Percentiles rank a stretch among this genome's conserved stretches.
phyloP scores from a whole-genome alignment of 2,329 filamentous ascomycete genomes.

The Myriosclerotinia curreyana region DNA sequence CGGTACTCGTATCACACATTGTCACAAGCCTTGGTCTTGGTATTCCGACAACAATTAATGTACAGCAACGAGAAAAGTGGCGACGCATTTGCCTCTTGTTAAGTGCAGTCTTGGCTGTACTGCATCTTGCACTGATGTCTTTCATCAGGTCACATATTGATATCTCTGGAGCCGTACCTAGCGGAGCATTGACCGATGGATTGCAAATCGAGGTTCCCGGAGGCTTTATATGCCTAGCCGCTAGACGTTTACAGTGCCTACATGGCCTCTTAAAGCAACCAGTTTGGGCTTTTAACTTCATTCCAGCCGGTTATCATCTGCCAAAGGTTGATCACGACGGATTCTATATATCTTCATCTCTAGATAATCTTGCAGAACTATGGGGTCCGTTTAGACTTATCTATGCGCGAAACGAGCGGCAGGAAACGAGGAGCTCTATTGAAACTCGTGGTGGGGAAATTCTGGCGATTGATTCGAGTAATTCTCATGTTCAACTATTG shows the following conservation, averaged over 20 bases:
- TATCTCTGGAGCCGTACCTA: not conserved
- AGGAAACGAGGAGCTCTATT: not conserved
- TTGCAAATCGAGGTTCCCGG: not conserved
- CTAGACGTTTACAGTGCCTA: not conserved
- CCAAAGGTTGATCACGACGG: not conserved
- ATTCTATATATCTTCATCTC: not conserved
- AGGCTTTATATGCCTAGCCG: not conserved
- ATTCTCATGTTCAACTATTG: not conserved
- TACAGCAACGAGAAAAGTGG: not conserved
- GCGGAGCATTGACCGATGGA: not conserved
- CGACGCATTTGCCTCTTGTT: not conserved
- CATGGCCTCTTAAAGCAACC: not conserved
- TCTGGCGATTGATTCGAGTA: rapidly evolving
- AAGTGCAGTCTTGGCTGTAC: not conserved
- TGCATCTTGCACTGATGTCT: not conserved
- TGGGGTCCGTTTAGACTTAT: not conserved
- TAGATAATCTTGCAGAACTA: not conserved
- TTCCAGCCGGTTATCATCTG: not conserved
- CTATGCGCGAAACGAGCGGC: not conserved
- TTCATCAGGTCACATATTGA: slow-evolving; percentile 6
- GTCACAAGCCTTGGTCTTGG: not conserved
- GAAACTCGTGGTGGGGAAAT: slow-evolving; percentile 1
- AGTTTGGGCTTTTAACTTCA: not conserved
- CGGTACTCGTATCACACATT: not conserved
- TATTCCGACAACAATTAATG: not conserved